Base-by-base conservation (phyloP, 2,329 filamentous ascomycete species). In the Onygena corvina region DNA sequence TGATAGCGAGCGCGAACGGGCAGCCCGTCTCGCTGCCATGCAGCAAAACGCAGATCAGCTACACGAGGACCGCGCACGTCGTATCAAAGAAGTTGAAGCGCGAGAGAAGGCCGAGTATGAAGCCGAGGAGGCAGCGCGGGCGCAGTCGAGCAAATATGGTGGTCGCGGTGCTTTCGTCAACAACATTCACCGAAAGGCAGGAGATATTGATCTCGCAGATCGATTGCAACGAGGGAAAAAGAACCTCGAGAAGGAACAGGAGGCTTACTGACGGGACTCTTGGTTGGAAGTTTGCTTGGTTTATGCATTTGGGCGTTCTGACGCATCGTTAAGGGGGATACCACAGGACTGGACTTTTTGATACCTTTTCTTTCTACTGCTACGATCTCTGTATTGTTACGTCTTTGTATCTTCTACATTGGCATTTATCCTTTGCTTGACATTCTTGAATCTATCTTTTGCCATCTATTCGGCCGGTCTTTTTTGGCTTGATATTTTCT, bases 21-120 rank as follows among this genome's bases (percentile, higher is more conserved):
- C 80, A 9, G 74, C 76, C 18, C 84, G 79, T 61, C 64, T 86
- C 21, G 81, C 80, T 8, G 80, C 78, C 2, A 86, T 86, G 83
- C 83, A 85, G 62, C 73, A 76, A 16, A 79, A 79, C 21, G 83
- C 83, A 3, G 75, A 74, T 1, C 76, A 82, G 3, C 70, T 92
- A 27, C 83, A 89, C 57, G 63, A 71, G 16, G 79, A 83, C 56
- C 79, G 86, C 25, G 75, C 77, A 54, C 73, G 74, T 50, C 76
- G 86, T 16, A 67, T 92, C 4, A 76, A 77, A 0, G 77, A 76
- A 1, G 66, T 86, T 12, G 82, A 79, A 31, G 77, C 79, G 56
- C 74, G 73, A 50, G 86, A 92, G 56, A 73, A 74, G 38, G 70
- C 68, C 4, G 76, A 78, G 33, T 72, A 75, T 7, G 80, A 85